Evolutionary conservation across 345 rosid species (phyloP), one percentile per base, ranked within the genome.

Genomic region (Acer saccharum): DNA sequence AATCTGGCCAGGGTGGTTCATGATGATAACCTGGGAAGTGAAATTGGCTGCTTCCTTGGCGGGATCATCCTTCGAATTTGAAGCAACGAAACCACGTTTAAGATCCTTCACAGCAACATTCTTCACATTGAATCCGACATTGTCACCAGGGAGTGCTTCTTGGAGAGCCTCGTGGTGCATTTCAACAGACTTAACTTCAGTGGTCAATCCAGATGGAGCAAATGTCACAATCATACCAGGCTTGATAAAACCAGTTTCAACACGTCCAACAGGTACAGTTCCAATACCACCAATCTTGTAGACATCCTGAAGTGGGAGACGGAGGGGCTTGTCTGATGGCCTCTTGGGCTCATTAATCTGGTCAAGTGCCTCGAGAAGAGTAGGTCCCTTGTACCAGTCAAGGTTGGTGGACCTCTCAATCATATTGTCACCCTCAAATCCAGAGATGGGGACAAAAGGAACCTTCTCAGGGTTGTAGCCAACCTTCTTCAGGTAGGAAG

Each of bases 221-320:
- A 80, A 80, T 2, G 76, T 80, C 29, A 76, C 79, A 1, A 80
- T 80, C 80, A 81, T 81, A 29, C 83, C 80, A 7, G 80, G 83
- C 69, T 81, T 81, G 48, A 81, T n/a, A 13, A 72, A 17, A 73
- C 92, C 89, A 12, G 88, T 89, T 75, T 86, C 90, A 58, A 88
- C 70, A 82, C 85, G 88, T 10, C 91, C 89, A 63, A 88, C 88
- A 0, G 91, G 89, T 46, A 87, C 91, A 69, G 89, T 89, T 80
- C 88, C 89, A 77, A 89, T 87, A 13, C 89, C 93, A 66, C 89
- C 89, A 44, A 89, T 88, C 91, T 87, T 87, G 87, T 86, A 88
- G 4, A 88, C 91, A 67, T 88, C 90, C 86, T 88, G 88, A 67
- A 86, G 90, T 1, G 91, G 90, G 52, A 86, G 88, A 65, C 87